Evolutionary conservation across 2,329 filamentous ascomycete species (phyloP).

Genomic region (Scedosporium apiospermum): DNA sequence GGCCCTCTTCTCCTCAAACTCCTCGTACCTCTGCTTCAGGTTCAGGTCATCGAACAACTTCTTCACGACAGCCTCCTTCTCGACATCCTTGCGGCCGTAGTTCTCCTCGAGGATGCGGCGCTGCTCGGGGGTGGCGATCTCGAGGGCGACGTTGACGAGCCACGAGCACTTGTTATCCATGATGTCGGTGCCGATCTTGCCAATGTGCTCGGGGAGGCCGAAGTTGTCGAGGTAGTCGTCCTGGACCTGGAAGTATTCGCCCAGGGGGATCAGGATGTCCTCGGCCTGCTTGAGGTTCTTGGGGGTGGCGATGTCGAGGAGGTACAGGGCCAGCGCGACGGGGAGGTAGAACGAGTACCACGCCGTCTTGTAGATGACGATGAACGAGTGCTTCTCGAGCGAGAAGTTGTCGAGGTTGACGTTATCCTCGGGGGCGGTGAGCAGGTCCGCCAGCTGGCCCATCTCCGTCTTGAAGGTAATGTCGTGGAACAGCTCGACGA

Average conservation of each 20-base stretch:
- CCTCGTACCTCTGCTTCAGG: slow-evolving; percentile 72
- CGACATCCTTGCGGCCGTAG: slow-evolving; percentile 85
- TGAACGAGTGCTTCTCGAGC: slow-evolving; percentile 92
- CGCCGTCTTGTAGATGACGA: slow-evolving; percentile 98
- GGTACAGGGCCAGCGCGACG: slow-evolving; percentile 80
- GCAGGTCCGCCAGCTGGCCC: slow-evolving; percentile 86
- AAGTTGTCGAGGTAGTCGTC: slow-evolving; percentile 99
- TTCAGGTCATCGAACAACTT: slow-evolving; percentile 77
- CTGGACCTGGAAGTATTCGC: slow-evolving; percentile 98
- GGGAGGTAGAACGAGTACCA: slow-evolving; percentile 99
- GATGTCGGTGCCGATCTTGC: slow-evolving; percentile 98
- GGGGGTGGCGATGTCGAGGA: slow-evolving; percentile 73
- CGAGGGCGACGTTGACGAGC: slow-evolving; percentile 90
- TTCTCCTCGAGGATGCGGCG: slow-evolving; percentile 79
- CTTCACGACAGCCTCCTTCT: slow-evolving; percentile 79
- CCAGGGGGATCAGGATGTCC: slow-evolving; percentile 90
- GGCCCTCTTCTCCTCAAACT: slow-evolving; percentile 84
- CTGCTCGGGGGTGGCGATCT: slow-evolving; percentile 73
- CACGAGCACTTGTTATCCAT: slow-evolving; percentile 99
- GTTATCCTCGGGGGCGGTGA: slow-evolving; percentile 89
- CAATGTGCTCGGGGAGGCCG: slow-evolving; percentile 82
- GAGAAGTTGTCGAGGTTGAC: slow-evolving; percentile 94
- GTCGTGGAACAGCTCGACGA: slow-evolving; percentile 95
- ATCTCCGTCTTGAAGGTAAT: slow-evolving; percentile 89
- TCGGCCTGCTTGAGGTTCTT: slow-evolving; percentile 84